These are phyloP conservation scores for Ogataea trehalophila DNA, from an alignment of 805 yeast genomes.

Conservation along the genomic window DNA sequence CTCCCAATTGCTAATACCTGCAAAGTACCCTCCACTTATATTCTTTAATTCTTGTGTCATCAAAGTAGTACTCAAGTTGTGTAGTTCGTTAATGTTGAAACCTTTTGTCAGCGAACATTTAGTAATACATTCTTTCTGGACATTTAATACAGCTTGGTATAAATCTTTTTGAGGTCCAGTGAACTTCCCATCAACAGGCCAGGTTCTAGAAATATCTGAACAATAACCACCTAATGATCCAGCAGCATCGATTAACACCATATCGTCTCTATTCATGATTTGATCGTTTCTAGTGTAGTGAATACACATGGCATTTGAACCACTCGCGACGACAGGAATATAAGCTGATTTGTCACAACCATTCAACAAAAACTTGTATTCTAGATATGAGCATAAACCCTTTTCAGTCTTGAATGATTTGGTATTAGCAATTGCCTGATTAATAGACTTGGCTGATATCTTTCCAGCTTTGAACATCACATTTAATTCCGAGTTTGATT, in stretches of 20 bases:
- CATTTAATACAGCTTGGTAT: constrained; percentile 82
- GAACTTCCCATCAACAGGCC: constrained; percentile 84
- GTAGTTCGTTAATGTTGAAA: constrained; percentile 67
- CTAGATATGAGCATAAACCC: constrained; percentile 73
- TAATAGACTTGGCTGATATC: constrained; percentile 79
- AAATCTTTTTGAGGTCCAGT: constrained; percentile 76
- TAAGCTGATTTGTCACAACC: constrained; percentile 92
- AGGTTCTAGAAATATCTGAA: constrained; percentile 92
- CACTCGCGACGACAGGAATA: constrained; percentile 95
- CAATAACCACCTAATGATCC: constrained; percentile 93
- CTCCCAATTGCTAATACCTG: constrained; percentile 38
- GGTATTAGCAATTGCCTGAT: constrained; percentile 67
- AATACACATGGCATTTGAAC: constrained; percentile 81
- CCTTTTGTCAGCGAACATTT: constrained; percentile 52
- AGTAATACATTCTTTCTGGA: constrained; percentile 72
- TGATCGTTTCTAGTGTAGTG: constrained; percentile 95
- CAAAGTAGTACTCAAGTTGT: constrained; percentile 55
- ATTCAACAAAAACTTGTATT: constrained; percentile 74
- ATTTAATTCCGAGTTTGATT: constrained; percentile 70
- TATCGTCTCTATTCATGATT: constrained; percentile 63
- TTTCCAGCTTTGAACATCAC: constrained; percentile 81
- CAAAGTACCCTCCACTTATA: constrained; percentile 61
- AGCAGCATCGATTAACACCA: constrained; percentile 89
- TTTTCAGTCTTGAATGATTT: constrained; percentile 58
- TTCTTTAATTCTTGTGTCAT: constrained; percentile 60